Conservation (phyloP, 805 yeast genomes). For the Candida jianshihensis region DNA sequence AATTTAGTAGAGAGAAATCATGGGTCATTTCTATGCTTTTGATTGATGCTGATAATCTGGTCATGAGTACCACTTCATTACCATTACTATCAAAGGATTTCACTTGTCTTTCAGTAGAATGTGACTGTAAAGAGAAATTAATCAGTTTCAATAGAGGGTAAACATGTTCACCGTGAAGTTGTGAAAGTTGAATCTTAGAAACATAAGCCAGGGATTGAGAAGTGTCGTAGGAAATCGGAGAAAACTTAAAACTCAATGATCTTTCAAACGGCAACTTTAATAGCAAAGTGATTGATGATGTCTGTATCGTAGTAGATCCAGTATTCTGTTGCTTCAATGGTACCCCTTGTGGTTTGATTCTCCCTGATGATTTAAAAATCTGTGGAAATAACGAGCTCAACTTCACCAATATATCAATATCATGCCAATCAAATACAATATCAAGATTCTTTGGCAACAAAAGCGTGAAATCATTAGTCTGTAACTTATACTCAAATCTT, state of each 20-base stretch:
- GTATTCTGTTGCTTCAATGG: slow-evolving; percentile 4
- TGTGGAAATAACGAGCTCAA: slow-evolving; percentile 22
- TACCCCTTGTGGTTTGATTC: slow-evolving; percentile 6
- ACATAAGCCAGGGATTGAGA: slow-evolving; percentile 26
- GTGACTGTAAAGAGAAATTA: slow-evolving; percentile 16
- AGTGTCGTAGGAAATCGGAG: slow-evolving; percentile 41
- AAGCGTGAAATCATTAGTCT: slow-evolving; percentile 30
- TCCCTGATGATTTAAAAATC: slow-evolving; percentile 17
- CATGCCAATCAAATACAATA: slow-evolving; percentile 7
- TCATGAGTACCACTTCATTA: slow-evolving; percentile 20
- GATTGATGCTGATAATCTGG: slow-evolving; percentile 11
- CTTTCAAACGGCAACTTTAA: slow-evolving; percentile 5
- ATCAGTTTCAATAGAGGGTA: slow-evolving; percentile 10
- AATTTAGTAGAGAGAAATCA: slow-evolving; percentile 22
- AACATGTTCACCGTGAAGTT: slow-evolving; percentile 12
- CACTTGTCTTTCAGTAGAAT: slow-evolving; percentile 15
- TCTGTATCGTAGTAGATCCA: slow-evolving; percentile 11
- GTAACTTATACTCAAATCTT: slow-evolving; percentile 40
- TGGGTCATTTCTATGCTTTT: slow-evolving; percentile 24
- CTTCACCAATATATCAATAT: slow-evolving; percentile 24
- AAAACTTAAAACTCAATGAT: slow-evolving; percentile 23
- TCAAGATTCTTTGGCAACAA: slow-evolving; percentile 37
- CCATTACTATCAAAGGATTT: slow-evolving; percentile 24
- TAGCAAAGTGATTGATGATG: slow-evolving; percentile 12
- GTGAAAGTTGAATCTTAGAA: slow-evolving; percentile 24